These are phyloP conservation scores for Ochetophila trinervis DNA, from an alignment of 306 rosid genomes.

Conservation along the genomic window DNA sequence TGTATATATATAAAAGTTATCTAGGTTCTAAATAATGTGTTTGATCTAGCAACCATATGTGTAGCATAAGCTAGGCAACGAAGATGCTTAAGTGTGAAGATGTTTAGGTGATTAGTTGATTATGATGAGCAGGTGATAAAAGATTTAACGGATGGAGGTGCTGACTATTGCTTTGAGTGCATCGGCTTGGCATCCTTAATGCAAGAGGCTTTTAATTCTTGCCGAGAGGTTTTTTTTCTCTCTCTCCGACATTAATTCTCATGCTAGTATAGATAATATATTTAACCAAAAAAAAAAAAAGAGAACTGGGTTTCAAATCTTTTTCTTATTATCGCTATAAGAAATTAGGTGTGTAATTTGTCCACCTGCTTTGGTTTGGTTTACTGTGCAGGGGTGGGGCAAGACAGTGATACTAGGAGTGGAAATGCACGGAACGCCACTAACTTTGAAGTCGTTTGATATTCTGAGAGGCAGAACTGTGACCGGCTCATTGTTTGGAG, in stretches of 20 bases:
- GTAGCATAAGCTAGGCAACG: too few species aligned
- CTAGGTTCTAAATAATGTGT: too few species aligned
- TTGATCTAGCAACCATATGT: too few species aligned
- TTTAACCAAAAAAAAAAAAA: too few species aligned
- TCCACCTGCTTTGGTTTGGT: too few species aligned
- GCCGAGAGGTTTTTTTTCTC: constrained; percentile 35
- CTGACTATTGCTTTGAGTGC: constrained; percentile 72
- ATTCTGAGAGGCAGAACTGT: constrained; percentile 36
- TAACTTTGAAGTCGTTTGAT: constrained; percentile 28
- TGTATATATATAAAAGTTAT: too few species aligned
- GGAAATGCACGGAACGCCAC: constrained; percentile 44
- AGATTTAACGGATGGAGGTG: constrained; percentile 63
- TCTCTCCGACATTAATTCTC: background rate
- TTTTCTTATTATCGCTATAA: too few species aligned
- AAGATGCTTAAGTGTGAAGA: too few species aligned
- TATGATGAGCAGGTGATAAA: constrained; percentile 41
- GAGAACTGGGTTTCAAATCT: background rate
- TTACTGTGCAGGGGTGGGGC: constrained; percentile 49
- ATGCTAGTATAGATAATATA: too few species aligned
- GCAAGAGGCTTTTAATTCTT: constrained; percentile 48
- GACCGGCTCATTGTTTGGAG: constrained; percentile 39
- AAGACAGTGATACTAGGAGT: constrained; percentile 49
- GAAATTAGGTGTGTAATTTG: too few species aligned
- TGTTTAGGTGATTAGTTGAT: background rate
- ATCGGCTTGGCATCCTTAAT: constrained; percentile 62